Conservation (phyloP, 2,329 filamentous ascomycete species). For the Xylaria sp. region DNA sequence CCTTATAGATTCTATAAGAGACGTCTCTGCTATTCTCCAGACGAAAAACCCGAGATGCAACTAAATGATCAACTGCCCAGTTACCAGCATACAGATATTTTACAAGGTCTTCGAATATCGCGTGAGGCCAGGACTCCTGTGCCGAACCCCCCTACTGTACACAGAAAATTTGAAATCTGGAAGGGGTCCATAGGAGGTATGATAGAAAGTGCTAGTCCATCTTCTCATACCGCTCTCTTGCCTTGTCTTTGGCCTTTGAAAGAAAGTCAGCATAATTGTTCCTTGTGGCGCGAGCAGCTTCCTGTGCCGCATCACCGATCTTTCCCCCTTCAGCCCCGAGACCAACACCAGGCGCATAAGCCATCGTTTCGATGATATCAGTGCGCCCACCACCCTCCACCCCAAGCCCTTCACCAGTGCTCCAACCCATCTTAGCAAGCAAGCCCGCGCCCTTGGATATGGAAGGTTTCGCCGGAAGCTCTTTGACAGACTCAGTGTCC, state of each 20-base stretch:
- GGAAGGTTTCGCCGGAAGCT: conserved; percentile 51
- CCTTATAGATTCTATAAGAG: background rate
- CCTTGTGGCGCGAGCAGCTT: conserved; percentile 71
- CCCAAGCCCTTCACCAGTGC: conserved; percentile 71
- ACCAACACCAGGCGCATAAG: conserved; percentile 76
- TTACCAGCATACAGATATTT: background rate
- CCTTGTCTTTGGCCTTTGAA: conserved; percentile 72
- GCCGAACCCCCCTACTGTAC: background rate
- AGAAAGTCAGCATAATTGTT: conserved; percentile 71
- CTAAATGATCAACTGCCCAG: background rate
- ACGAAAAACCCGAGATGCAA: background rate
- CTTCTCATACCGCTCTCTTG: conserved; percentile 72
- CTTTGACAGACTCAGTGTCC: conserved; percentile 54
- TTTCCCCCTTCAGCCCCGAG: conserved; percentile 76
- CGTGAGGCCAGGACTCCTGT: background rate
- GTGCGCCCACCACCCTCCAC: conserved; percentile 71
- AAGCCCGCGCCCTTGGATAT: conserved; percentile 73
- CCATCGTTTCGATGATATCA: conserved; percentile 70
- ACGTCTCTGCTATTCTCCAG: background rate
- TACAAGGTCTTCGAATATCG: background rate
- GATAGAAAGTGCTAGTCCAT: conserved; percentile 53
- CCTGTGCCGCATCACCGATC: conserved; percentile 73
- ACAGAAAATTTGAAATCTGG: background rate
- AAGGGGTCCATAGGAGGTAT: background rate
- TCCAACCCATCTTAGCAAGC: conserved; percentile 80